Base-by-base conservation (phyloP, 2,329 filamentous ascomycete species). In the Talaromyces sp. region DNA sequence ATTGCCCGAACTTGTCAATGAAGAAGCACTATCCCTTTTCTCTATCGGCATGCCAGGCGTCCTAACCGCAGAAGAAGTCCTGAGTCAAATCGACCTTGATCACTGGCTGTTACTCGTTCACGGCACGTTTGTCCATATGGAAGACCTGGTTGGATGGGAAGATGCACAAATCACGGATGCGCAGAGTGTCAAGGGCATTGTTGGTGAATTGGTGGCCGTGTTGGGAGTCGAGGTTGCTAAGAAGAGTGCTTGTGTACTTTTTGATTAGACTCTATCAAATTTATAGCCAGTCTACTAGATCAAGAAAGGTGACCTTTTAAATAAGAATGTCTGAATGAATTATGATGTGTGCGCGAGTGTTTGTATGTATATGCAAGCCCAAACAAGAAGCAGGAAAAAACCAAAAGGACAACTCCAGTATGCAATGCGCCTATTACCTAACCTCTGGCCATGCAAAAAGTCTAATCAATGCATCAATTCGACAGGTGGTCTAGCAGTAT, bases 401-500 rank as follows among this genome's bases (percentile, higher is more conserved):
- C 15, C 38, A 19, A 47, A 53, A 31, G 19, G 13, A n/a, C 22
- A 59, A 31, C 36, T 59, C 36, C 56, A 59, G 38, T 45, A 59
- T 59, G 56, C 56, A 59, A 59, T 29, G 36, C 19, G 25, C 22
- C 22, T 6, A 25, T 38, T 36, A 8, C n/a, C 29, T 11, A 31
- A 31, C 13, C 56, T 58, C 13, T 31, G 49, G 27, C 34, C 58
- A 65, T 58, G 43, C 40, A 58, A 36, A 66, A 67, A 22, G 53
- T 38, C 29, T 27, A 65, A 34, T 45, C 61, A 78, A 65, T 81
- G 75, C 83, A 86, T 86, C 71, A 87, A 70, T 73, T 87, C 85
- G 15, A 86, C 80, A 1, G 85, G 85, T 25, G 85, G 85, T 47
- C 84, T 76, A 38, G 83, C 70, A n/a, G 85, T 86, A 75, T 85